phyloP scores from a whole-genome alignment of 768 basidiomycete species.

The Astraeus odoratus region DNA sequence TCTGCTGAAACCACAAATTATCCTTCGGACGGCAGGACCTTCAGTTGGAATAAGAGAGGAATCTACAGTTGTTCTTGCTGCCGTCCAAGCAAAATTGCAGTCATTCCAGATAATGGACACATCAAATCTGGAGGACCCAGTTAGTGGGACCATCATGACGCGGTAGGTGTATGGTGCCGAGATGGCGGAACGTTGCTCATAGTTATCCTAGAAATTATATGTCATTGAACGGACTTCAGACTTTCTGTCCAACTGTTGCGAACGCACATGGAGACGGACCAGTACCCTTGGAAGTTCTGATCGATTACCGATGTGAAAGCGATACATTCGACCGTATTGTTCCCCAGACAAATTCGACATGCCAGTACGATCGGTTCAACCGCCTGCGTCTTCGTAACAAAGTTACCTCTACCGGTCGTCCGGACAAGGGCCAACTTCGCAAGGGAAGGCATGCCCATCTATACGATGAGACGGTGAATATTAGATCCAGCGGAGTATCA shows the following conservation, averaged over 20 bases:
- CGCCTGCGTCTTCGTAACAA: conserved; percentile 75
- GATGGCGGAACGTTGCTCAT: background rate
- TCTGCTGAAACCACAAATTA: conserved; percentile 88
- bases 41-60: conserved; percentile 29
- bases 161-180: conserved; percentile 41
- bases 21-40: conserved; percentile 55
- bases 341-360: conserved; percentile 76
- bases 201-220: conserved; percentile 58
- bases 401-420: conserved; percentile 44
- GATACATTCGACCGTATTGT: conserved; percentile 83
- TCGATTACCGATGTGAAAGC: conserved; percentile 80
- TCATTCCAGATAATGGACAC: conserved; percentile 78
- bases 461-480: conserved; percentile 53
- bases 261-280: conserved; percentile 40
- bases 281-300: conserved; percentile 86
- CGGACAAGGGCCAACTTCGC: conserved; percentile 31
- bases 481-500: background rate
- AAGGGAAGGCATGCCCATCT: conserved; percentile 38
- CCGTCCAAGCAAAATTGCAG: conserved; percentile 74
- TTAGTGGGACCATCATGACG: conserved; percentile 81
- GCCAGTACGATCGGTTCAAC: conserved; percentile 94
- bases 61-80: conserved; percentile 65
- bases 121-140: conserved; percentile 69
- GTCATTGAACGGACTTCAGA: conserved; percentile 74
- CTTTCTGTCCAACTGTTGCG: conserved; percentile 64